Percentiles rank a stretch among this genome's conserved stretches.
Conservation (phyloP, 2,329 filamentous ascomycete genomes). For the Aspergillus sp. region DNA sequence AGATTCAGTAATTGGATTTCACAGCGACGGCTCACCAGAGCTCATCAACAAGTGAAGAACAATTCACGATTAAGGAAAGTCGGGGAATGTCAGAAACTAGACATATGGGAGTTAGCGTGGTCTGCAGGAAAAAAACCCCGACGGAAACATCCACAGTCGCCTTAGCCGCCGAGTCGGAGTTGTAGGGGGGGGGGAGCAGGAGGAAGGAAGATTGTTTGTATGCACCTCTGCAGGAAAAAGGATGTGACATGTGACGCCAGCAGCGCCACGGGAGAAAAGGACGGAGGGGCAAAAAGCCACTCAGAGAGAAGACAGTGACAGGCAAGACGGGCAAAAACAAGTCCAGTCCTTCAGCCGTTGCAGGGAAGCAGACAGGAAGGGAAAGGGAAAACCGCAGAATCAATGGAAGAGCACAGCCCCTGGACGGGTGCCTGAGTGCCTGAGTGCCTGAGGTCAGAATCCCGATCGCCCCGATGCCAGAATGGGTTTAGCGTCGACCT, state of each 20-base stretch:
- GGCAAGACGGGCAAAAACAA: not conserved
- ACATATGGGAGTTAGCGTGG: not conserved
- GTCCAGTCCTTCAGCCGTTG: not conserved
- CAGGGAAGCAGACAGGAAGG: too few species aligned
- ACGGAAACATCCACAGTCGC: not conserved
- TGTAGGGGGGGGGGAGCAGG: not conserved
- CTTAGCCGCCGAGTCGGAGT: not conserved
- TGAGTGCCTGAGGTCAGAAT: too few species aligned
- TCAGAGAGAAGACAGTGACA: not conserved
- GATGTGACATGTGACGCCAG: slow-evolving; percentile 10
- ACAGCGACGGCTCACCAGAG: slow-evolving; percentile 15
- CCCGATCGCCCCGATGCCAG: slow-evolving; percentile 33
- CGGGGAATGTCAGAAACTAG: not conserved
- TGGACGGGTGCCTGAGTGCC: too few species aligned
- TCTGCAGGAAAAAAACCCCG: not conserved
- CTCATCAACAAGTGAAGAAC: slow-evolving; percentile 16
- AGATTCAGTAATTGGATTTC: slow-evolving; percentile 15
- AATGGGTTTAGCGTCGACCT: slow-evolving; percentile 31
- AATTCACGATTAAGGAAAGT: not conserved
- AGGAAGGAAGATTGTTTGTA: slow-evolving; percentile 6
- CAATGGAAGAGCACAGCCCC: too few species aligned
- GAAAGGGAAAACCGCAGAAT: too few species aligned
- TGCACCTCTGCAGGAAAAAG: slow-evolving; percentile 13
- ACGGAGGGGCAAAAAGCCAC: not conserved
- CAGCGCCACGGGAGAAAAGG: not conserved